Conservation (phyloP, 78 protist species). For the Mastigamoeba balamuthi region DNA sequence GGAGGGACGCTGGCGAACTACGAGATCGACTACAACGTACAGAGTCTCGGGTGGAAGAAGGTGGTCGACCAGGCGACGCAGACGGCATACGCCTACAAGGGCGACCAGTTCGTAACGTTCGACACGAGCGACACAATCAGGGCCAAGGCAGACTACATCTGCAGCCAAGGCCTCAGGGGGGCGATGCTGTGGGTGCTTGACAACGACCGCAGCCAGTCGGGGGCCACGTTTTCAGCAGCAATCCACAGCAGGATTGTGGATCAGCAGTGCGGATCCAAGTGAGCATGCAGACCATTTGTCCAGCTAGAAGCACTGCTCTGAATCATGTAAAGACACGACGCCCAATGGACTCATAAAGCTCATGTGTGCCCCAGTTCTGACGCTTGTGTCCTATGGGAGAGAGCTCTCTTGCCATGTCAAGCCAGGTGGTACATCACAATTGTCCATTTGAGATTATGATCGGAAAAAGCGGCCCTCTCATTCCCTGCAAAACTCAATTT, state of each 20-base stretch:
- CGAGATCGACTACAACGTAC: background rate
- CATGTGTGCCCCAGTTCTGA: too few species aligned
- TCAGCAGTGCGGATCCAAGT: too few species aligned
- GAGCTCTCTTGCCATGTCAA: too few species aligned
- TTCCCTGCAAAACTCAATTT: too few species aligned
- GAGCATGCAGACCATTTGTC: too few species aligned
- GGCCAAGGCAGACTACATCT: background rate
- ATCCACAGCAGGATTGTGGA: background rate
- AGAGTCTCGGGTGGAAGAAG: background rate
- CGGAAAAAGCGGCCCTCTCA: too few species aligned
- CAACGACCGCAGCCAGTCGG: background rate
- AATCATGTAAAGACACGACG: too few species aligned
- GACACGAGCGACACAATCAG: background rate
- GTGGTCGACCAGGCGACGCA: background rate
- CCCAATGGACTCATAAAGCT: too few species aligned
- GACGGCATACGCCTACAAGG: background rate
- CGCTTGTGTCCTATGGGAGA: too few species aligned
- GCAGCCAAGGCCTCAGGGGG: background rate
- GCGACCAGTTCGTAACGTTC: background rate
- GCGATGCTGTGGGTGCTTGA: constrained; percentile 2
- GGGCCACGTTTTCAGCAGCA: background rate
- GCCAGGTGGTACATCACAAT: too few species aligned
- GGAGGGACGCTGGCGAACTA: background rate
- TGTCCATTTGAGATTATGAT: too few species aligned
- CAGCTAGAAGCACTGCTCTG: too few species aligned